Conservation (phyloP, 805 yeast species). For the Yarrowia deformans region DNA sequence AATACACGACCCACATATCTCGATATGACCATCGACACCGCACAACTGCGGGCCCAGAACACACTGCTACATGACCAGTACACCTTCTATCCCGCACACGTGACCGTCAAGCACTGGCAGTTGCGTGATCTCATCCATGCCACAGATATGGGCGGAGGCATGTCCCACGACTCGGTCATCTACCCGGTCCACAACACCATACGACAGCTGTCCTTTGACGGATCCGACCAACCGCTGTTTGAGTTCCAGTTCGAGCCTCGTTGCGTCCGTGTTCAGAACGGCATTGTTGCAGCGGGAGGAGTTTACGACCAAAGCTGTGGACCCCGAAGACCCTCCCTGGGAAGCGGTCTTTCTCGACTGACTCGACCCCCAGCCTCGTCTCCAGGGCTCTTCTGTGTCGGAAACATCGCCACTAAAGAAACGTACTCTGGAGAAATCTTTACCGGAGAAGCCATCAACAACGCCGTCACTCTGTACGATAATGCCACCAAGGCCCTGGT, state of each 20-base stretch:
- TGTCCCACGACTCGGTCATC: conserved; percentile 55
- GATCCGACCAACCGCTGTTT: conserved; percentile 53
- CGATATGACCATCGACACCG: conserved; percentile 35
- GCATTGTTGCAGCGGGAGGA: conserved; percentile 61
- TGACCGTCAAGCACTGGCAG: conserved; percentile 68
- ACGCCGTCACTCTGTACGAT: conserved; percentile 61
- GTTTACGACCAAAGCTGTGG: conserved; percentile 51
- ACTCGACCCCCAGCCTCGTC: conserved; percentile 16
- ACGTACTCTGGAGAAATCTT: conserved; percentile 59
- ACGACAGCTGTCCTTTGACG: conserved; percentile 54
- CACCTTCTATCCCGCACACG: conserved; percentile 36
- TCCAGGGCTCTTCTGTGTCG: conserved; percentile 70
- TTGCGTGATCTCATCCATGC: conserved; percentile 73
- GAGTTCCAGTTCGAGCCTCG: conserved; percentile 71
- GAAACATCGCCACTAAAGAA: conserved; percentile 58
- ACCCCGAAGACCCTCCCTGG: conserved; percentile 46
- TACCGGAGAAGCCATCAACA: conserved; percentile 79
- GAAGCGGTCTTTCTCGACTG: conserved; percentile 44
- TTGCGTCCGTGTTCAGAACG: conserved; percentile 67
- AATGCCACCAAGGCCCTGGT: conserved; percentile 64
- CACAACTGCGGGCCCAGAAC: conserved; percentile 34
- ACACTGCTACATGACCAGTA: conserved; percentile 37
- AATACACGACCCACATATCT: neutral
- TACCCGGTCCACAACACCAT: conserved; percentile 67
- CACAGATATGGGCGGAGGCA: conserved; percentile 46